Conservation (phyloP, 78 protist species). For the Chrysochromulina tobinii region DNA sequence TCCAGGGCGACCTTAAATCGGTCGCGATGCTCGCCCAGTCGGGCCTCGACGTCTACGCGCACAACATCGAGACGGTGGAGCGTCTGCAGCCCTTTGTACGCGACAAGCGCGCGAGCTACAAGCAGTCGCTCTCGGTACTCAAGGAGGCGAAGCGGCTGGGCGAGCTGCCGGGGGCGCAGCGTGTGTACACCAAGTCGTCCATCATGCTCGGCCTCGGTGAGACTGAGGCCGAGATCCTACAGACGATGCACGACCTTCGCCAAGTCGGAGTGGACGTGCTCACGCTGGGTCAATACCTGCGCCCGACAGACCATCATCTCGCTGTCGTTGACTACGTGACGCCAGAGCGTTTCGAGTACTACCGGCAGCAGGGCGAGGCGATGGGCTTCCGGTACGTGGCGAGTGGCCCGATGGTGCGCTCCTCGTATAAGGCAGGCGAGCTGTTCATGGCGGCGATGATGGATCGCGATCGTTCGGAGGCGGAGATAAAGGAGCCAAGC, state of each 20-base stretch:
- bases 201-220: conserved; percentile 94
- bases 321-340: conserved; percentile 43
- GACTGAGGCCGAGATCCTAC: conserved; percentile 69
- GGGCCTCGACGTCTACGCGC: conserved; percentile 89
- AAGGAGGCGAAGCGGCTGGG: conserved; percentile 59
- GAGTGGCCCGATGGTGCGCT: conserved; percentile 39
- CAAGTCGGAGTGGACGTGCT: conserved; percentile 63
- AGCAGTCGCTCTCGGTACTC: conserved; percentile 83
- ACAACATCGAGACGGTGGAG: conserved; percentile 80
- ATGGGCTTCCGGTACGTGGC: conserved; percentile 53
- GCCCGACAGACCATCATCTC: conserved; percentile 36
- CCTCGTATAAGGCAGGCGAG: conserved; percentile 23
- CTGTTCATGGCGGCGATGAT: background rate
- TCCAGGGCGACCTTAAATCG: conserved; percentile 48
- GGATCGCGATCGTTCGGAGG: background rate
- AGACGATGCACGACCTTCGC: conserved; percentile 59
- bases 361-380: background rate
- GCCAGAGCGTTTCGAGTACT: conserved; percentile 28
- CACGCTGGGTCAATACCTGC: conserved; percentile 57
- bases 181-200: conserved; percentile 79
- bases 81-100: conserved; percentile 59
- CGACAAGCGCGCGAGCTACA: conserved; percentile 83
- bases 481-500: no score
- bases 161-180: background rate
- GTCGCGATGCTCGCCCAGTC: conserved; percentile 64